Evolutionary conservation across 352 stramenopile species (phyloP), one percentile per base, ranked within the genome.

Genomic region (Pythium sukuiense): DNA sequence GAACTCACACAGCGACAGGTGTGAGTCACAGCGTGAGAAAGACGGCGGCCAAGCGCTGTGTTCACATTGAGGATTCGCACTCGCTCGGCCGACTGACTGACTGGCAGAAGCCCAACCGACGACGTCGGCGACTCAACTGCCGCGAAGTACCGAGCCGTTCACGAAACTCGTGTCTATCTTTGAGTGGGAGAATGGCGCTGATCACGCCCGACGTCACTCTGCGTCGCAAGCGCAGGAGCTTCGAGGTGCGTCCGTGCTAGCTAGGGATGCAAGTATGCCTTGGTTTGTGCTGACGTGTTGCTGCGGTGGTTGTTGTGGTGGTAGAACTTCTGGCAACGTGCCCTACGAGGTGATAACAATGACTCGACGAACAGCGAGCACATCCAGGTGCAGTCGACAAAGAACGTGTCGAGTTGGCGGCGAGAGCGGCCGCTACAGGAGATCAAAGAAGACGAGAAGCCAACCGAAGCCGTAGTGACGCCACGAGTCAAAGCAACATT

Each of bases 121-220:
- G 35, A 16, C 35, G 3, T 16, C 12, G 2, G 35, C 35, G 35
- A 43, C 8, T 43, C 35, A 43, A 43, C 35, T 43, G 35, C 35
- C 35, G 32, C 32, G 32, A 35, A 35, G 32, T 35, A 9, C 20
- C 5, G 35, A 43, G 35, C 35, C 35, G 35, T 43, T 43, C 35
- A 12, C 35, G 35, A 43, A 43, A 43, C 35, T 43, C 2, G 32
- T 43, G 35, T 43, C 35, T 43, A 43, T 43, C 35, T 43, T 43
- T 43, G 35, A 45, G n/a, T 30, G 3, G 12, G n/a, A 49, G 30
- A 33, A 90, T 89, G 79, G 60, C 79, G 54, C 57, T 88, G 56
- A 65, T 88, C 53, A 87, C 90, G 79, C 80, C 80, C 29, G 80
- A 90, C 65, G 85, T 89, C 55, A 85, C 87, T 30, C 76, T 93